phyloP scores from a whole-genome alignment of 164 flowering plant species.

The Santalum album region DNA sequence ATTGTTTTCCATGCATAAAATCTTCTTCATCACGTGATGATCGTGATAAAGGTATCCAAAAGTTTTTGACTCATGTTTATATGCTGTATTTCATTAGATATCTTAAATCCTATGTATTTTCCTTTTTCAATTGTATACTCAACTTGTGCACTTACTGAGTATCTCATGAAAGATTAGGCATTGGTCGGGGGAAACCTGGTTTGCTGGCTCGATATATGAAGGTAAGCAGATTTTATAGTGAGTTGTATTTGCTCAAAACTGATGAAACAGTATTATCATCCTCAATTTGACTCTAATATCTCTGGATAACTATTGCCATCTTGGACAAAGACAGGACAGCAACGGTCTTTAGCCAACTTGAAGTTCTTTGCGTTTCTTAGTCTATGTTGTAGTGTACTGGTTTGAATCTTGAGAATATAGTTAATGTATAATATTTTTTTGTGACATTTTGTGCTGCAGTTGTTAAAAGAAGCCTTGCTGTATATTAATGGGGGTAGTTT shows the following conservation, averaged over 20 bases:
- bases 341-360: neutral
- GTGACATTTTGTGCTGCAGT: too few species aligned
- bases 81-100: neutral
- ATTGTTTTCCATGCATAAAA: slow-evolving; percentile 89
- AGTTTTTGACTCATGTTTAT: slow-evolving; percentile 5
- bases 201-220: slow-evolving; percentile 81
- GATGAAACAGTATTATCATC: neutral
- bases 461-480: too few species aligned
- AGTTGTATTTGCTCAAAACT: neutral
- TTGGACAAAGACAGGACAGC: too few species aligned
- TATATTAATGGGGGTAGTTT: too few species aligned
- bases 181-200: slow-evolving; percentile 51
- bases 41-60: slow-evolving; percentile 41
- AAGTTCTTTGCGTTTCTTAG: neutral
- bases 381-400: neutral
- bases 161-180: slow-evolving; percentile 35
- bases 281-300: neutral
- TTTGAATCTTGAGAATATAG: too few species aligned
- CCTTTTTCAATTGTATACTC: neutral
- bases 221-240: slow-evolving; percentile 30
- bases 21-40: slow-evolving; percentile 28
- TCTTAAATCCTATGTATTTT: too few species aligned
- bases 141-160: slow-evolving; percentile 11
- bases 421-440: too few species aligned
- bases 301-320: too few species aligned